Evolutionary conservation across 768 basidiomycete genomes (phyloP).

Genomic region (Lactarius akahatsu): DNA sequence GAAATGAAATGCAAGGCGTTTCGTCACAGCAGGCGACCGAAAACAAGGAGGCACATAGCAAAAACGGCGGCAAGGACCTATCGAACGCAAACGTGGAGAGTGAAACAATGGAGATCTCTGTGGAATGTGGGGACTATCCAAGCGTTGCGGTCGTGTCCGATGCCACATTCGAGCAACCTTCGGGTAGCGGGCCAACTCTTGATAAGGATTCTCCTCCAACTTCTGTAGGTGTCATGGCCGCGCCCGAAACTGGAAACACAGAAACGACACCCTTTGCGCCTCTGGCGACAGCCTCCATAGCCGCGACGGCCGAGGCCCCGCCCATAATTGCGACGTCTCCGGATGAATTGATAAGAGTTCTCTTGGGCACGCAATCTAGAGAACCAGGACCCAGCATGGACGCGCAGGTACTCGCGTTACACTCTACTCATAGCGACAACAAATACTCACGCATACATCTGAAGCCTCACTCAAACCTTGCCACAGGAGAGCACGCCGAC

Average conservation of each 20-base stretch:
- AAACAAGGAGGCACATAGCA: not conserved
- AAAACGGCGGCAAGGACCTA: not conserved
- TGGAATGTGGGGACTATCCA: not conserved
- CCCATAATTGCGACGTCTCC: not conserved
- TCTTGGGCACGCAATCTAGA: not conserved
- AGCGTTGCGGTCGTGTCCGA: not conserved
- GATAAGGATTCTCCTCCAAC: not conserved
- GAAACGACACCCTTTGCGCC: not conserved
- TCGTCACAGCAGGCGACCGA: not conserved
- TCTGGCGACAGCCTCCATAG: not conserved
- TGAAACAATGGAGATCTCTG: not conserved
- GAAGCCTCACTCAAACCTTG: not conserved
- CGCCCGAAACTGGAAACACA: not conserved
- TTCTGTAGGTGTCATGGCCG: not conserved
- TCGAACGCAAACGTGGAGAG: not conserved
- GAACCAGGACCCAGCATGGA: not conserved
- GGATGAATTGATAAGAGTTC: not conserved
- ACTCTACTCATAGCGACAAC: not conserved
- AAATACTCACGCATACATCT: not conserved
- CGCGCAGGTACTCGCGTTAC: not conserved
- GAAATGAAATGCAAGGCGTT: not conserved
- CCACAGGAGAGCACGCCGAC: not conserved
- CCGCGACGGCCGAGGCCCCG: not conserved
- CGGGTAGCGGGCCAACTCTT: not conserved
- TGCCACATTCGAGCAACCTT: slow-evolving; percentile 4